Evolutionary conservation across 2,329 filamentous ascomycete species (phyloP), one percentile per base, ranked within the genome.

Genomic region (Nothophoma quercina): DNA sequence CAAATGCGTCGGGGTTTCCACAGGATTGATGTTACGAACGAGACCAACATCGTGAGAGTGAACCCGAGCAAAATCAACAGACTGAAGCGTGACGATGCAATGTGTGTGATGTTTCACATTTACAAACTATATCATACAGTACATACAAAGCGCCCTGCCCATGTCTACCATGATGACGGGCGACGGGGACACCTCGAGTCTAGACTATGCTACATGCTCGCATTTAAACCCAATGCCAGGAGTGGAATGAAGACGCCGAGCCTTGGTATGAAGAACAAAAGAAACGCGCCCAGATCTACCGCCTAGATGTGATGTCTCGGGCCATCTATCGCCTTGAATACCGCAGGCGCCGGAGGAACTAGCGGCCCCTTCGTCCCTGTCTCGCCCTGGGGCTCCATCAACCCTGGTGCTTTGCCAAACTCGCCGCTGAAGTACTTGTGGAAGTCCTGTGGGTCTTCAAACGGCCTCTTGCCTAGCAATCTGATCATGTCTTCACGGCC

Each of bases 401-500:
- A 47, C 1, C 71, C 71, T 0, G 71, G 70, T 1, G 64, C 71
- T 47, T 64, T 70, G 9, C 70, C 71, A 22, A 68, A 60, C 57
- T 74, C 69, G 22, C 76, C 75, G 10, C 74, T 73, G 75, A 99
- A 99, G 80, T 96, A 99, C 81, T 97, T 97, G 68, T 88, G 82
- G 76, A 99, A 98, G 69, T 98, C 93, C 66, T 90, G 88, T 55
- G 85, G 83, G 67, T 98, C 93, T 32, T 89, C 88, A 67, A 90
- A 98, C 12, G 91, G 91, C 60, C 95, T 80, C 38, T 88, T 88
- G 18, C 95, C 95, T 21, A 99, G 81, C 49, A 99, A 79, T 22
- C 95, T 83, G 42, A 98, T 86, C 84, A 98, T 88, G 75, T 99
- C 95, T 67, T 99, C 95, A 51, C 95, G 84, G 26, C 88, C 87